Conservation (phyloP, 176 grass and related monocot genomes). For the Thalia dealbata region DNA sequence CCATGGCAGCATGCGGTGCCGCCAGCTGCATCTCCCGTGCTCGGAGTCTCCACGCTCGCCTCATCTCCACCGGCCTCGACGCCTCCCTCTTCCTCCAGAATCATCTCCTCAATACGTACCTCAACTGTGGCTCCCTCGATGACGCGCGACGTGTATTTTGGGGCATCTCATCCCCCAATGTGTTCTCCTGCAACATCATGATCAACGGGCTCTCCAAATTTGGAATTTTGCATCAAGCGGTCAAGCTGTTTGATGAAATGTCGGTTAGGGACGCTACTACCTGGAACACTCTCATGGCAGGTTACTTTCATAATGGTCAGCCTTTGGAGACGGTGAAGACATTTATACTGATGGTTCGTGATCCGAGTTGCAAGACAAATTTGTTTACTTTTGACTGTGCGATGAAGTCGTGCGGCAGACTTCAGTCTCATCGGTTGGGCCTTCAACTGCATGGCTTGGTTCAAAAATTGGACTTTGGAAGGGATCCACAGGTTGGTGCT, state of each 20-base stretch:
- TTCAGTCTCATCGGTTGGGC: slow-evolving; percentile 37
- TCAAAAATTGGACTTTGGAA: slow-evolving; percentile 47
- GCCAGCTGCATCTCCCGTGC: slow-evolving; percentile 29
- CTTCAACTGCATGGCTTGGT: slow-evolving; percentile 58
- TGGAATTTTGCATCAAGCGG: slow-evolving; percentile 41
- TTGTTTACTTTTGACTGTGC: slow-evolving; percentile 51
- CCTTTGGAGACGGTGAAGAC: slow-evolving; percentile 24
- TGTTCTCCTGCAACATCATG: slow-evolving; percentile 77
- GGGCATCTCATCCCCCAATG: slow-evolving; percentile 45
- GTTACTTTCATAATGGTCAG: slow-evolving; percentile 43
- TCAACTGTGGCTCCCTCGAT: slow-evolving; percentile 50
- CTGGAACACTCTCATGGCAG: slow-evolving; percentile 85
- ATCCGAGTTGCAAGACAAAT: slow-evolving; percentile 35
- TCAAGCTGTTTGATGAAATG: slow-evolving; percentile 78
- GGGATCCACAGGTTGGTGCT: slow-evolving; percentile 39
- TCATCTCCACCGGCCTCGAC: slow-evolving; percentile 60
- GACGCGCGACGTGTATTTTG: slow-evolving; percentile 43
- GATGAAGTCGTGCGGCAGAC: slow-evolving; percentile 59
- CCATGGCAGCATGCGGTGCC: slow-evolving; percentile 35
- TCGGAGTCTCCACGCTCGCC: slow-evolving; percentile 57
- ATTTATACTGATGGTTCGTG: slow-evolving; percentile 43
- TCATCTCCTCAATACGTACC: slow-evolving; percentile 66
- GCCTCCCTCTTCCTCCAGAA: slow-evolving; percentile 85
- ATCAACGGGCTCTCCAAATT: slow-evolving; percentile 49
- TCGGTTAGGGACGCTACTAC: slow-evolving; percentile 45